Evolutionary conservation across 805 yeast species (phyloP), one percentile per base, ranked within the genome.

Genomic region (Zygotorulaspora chibaensis): DNA sequence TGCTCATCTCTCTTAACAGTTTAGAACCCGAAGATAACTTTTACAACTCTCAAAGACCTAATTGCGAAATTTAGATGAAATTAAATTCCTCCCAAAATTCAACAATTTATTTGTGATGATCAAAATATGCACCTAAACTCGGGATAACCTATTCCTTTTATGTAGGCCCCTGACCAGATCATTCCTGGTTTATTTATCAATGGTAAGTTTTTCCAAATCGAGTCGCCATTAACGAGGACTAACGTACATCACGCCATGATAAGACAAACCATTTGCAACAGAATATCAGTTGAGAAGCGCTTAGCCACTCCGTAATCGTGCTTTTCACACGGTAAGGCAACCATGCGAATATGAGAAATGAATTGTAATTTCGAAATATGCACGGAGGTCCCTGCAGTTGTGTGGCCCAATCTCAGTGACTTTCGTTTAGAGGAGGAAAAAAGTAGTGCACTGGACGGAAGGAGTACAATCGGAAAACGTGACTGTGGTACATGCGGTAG

Each of bases 81-180:
- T 29, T 9, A 12, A 12, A 29, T 8, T 29, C 5, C 3, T 12
- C 8, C 33, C 33, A 29, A 29, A 29, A 12, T 13, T 3, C n/a
- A 12, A 3, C 9, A 5, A 29, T 12, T 29, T 5, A 29, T 29
- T 8, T 29, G 4, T 7, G 7, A 20, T 4, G 7, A 20, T 20
- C 25, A 20, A 20, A 20, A 20, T 20, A 20, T 5, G 25, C 25
- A 20, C 7, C 25, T 20, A 7, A 20, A 20, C 7, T 20, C 25
- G 25, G 7, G 25, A 20, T 20, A 20, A 20, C 25, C 25, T 9
- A 29, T 29, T 12, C 15, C 33, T 8, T 29, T 29, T 29, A 29
- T 35, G 20, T 35, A 20, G n/a, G 33, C 43, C 47, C 47, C 43
- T 44, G 47, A 38, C 38, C 33, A 43, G 46, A 33, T 38, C 25